These are phyloP conservation scores for Emergomyces africanus DNA, from an alignment of 2,329 filamentous ascomycete species.

Conservation along the genomic window DNA sequence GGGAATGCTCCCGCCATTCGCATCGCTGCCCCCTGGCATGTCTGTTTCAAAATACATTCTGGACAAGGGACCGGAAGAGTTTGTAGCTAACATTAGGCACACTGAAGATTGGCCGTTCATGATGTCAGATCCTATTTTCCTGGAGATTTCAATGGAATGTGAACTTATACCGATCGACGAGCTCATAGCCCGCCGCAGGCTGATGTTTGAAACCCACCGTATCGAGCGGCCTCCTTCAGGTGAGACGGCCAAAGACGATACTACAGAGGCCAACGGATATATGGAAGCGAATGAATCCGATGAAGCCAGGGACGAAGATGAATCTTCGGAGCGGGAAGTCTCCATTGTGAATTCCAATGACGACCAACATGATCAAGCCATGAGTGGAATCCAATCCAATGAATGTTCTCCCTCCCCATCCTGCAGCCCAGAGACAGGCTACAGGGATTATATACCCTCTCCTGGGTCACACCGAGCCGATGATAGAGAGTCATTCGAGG, in stretches of 20 bases:
- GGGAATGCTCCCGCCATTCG: conserved; percentile 12
- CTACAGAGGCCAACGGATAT: background rate
- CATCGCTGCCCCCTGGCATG: conserved; percentile 21
- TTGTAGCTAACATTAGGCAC: conserved; percentile 35
- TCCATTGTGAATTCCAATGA: background rate
- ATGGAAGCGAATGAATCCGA: background rate
- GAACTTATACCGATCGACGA: conserved; percentile 32
- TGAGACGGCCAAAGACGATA: conserved; percentile 6
- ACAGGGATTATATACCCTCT: background rate
- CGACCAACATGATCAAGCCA: background rate
- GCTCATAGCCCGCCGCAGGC: conserved; percentile 27
- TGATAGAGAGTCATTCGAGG: background rate
- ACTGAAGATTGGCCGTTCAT: conserved; percentile 39
- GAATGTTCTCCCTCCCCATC: background rate
- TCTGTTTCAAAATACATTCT: conserved; percentile 40
- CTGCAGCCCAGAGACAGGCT: background rate
- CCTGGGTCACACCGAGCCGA: background rate
- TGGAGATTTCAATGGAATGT: conserved; percentile 30
- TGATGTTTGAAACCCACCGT: conserved; percentile 16
- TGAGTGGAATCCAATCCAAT: background rate
- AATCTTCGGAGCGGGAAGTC: background rate
- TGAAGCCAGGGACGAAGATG: background rate
- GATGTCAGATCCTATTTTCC: conserved; percentile 38
- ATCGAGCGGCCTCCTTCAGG: conserved; percentile 13
- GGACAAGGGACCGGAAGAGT: conserved; percentile 30